Conservation (phyloP, 495 filamentous ascomycete genomes). For the Aspergillus wentii region DNA sequence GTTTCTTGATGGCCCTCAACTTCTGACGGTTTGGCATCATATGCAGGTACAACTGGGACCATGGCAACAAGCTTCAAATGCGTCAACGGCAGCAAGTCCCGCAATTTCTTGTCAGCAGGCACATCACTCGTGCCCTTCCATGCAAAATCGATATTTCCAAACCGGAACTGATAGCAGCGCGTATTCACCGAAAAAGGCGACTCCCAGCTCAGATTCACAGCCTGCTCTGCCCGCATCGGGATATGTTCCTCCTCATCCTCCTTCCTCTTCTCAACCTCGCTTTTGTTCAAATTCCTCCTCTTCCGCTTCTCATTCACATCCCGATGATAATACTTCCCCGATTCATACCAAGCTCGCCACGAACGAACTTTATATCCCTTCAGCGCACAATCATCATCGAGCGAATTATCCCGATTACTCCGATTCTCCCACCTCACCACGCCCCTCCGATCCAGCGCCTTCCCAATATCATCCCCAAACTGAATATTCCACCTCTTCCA, state of each 20-base stretch:
- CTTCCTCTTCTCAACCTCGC: no score
- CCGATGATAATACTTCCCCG: slow-evolving; percentile 8
- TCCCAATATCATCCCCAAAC: slow-evolving; percentile 1
- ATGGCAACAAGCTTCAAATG: slow-evolving; percentile 13
- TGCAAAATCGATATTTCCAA: slow-evolving; percentile 7
- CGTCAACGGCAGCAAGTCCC: slow-evolving; percentile 7
- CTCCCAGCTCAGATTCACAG: slow-evolving; percentile 6
- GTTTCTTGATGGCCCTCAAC: no score
- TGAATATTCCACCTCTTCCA: slow-evolving; percentile 14
- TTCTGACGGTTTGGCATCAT: background rate
- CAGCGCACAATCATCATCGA: slow-evolving; percentile 4
- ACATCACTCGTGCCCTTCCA: slow-evolving; percentile 15
- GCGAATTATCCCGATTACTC: slow-evolving; percentile 7
- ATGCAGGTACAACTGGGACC: background rate
- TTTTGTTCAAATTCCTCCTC: background rate
- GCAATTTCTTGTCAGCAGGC: background rate
- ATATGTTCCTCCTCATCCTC: background rate
- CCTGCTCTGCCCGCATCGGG: slow-evolving; percentile 6
- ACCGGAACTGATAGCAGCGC: slow-evolving; percentile 7
- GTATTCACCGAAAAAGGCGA: slow-evolving; percentile 5
- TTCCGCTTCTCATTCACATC: slow-evolving; percentile 10
- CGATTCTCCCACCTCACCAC: slow-evolving; percentile 12
- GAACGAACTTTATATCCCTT: slow-evolving; percentile 15
- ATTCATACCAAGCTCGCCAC: slow-evolving; percentile 13
- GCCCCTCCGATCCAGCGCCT: slow-evolving; percentile 12